Evolutionary conservation across 768 basidiomycete genomes (phyloP), one percentile per base, ranked within the genome.

Genomic region (Leucocoprinus sp.): DNA sequence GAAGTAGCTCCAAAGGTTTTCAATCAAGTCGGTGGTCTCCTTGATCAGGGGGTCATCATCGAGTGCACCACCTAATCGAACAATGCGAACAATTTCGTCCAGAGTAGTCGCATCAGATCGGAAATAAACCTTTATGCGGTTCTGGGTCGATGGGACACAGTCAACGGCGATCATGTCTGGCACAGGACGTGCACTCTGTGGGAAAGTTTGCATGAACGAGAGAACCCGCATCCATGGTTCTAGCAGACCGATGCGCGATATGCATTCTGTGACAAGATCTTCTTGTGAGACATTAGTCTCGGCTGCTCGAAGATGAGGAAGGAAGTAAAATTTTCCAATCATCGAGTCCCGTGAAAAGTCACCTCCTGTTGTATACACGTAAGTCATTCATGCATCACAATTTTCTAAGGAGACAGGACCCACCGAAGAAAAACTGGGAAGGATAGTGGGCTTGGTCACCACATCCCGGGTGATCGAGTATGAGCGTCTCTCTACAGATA

Each of bases 261-360:
- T 51, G 26, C 53, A 54, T 5, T 45, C 23, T 4, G 40, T 49
- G 17, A 54, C 48, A 17, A 49, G 48, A 15, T 40, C 37, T 15
- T 54, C 53, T 14, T 42, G 31, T 7, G 48, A 29, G 7, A 36
- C 37, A 7, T 50, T 46, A 17, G 45, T 49, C 12, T 37, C 33
- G 2, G 39, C 38, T 8, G 53, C 50, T 6, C 48, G 50, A 23
- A 49, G 37, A 9, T 49, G 40, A 17, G 53, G 53, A 34, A 54
- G 43, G 27, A 51, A 54, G 19, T 54, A 54, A n/a, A 44, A 45
- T 43, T 54, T 54, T n/a, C 44, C 53, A 26, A 51, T 45, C 40
- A 49, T 51, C 5, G 50, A 48, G 17, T 43, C 38, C 11, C 42
- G 50, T 19, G 53, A 46, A 18, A 54, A 48, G 19, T 54, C 53